Conservation (phyloP, 495 filamentous ascomycete genomes). For the Annulohypoxylon maeteangense region DNA sequence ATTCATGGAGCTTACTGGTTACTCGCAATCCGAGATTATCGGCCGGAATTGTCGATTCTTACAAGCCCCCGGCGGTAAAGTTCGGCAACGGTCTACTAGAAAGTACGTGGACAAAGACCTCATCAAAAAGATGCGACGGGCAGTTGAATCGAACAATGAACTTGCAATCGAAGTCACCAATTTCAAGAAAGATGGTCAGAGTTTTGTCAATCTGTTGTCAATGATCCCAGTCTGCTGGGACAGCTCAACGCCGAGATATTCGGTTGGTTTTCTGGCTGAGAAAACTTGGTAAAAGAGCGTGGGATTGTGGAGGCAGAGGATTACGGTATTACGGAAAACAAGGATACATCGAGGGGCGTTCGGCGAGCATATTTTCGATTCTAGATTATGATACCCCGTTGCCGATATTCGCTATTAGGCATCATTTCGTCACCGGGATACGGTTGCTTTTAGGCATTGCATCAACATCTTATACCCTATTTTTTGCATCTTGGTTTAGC, state of each 20-base stretch:
- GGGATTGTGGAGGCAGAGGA: background rate
- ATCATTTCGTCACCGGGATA: constrained; percentile 15
- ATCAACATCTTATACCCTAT: constrained; percentile 43
- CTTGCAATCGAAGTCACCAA: constrained; percentile 58
- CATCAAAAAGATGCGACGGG: constrained; percentile 52
- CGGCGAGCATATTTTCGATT: constrained; percentile 6
- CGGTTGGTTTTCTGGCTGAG: constrained; percentile 59
- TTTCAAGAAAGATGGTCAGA: constrained; percentile 59
- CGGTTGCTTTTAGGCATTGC: constrained; percentile 44
- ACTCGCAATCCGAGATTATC: constrained; percentile 53
- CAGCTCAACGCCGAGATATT: constrained; percentile 43
- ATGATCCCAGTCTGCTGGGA: constrained; percentile 59
- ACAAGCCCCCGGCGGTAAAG: constrained; percentile 55
- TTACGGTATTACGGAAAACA: background rate
- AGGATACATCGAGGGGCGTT: constrained; percentile 8
- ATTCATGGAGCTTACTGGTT: constrained; percentile 59
- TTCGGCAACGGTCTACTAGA: constrained; percentile 44
- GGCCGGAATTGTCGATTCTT: constrained; percentile 65
- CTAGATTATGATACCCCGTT: constrained; percentile 31
- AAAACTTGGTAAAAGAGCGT: constrained; percentile 26
- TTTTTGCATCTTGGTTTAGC: constrained; percentile 16
- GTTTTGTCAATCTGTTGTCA: constrained; percentile 59
- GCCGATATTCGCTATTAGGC: constrained; percentile 31
- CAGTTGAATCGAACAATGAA: constrained; percentile 54
- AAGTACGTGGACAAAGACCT: constrained; percentile 52